These are phyloP conservation scores for Sugiyamaella sp. DNA, from an alignment of 1,139 yeast genomes.

Conservation along the genomic window DNA sequence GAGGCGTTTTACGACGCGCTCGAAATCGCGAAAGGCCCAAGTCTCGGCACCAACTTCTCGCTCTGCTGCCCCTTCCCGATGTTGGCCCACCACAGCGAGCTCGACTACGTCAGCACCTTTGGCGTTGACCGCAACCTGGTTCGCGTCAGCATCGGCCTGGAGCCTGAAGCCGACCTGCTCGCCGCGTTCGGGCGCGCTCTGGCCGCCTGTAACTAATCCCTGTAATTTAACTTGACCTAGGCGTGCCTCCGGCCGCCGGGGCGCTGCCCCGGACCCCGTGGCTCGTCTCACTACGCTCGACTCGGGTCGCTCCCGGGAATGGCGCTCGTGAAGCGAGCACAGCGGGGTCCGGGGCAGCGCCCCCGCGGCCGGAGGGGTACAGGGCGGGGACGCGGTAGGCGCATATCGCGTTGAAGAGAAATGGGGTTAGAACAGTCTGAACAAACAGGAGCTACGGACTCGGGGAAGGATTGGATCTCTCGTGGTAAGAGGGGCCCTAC, in stretches of 20 bases:
- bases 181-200: slow-evolving; percentile 46
- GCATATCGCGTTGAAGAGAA: too few species aligned
- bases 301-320: too few species aligned
- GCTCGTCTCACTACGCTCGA: too few species aligned
- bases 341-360: not conserved
- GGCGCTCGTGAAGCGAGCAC: too few species aligned
- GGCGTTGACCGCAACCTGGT: slow-evolving; percentile 83
- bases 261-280: slow-evolving; percentile 1
- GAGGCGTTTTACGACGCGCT: slow-evolving; percentile 73
- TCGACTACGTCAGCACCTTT: slow-evolving; percentile 80
- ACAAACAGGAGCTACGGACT: not conserved
- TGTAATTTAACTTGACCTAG: not conserved
- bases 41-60: slow-evolving; percentile 91
- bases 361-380: not conserved
- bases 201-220: slow-evolving; percentile 11
- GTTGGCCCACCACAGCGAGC: slow-evolving; percentile 82
- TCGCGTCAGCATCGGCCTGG: slow-evolving; percentile 79
- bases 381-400: too few species aligned
- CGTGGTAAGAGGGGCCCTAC: too few species aligned
- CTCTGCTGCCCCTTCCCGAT: slow-evolving; percentile 90
- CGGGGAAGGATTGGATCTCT: too few species aligned
- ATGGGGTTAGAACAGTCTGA: not conserved
- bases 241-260: slow-evolving; percentile 1
- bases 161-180: slow-evolving; percentile 47
- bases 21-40: slow-evolving; percentile 86